phyloP scores from a whole-genome alignment of 1,139 yeast species.

The Taphrina communis region DNA sequence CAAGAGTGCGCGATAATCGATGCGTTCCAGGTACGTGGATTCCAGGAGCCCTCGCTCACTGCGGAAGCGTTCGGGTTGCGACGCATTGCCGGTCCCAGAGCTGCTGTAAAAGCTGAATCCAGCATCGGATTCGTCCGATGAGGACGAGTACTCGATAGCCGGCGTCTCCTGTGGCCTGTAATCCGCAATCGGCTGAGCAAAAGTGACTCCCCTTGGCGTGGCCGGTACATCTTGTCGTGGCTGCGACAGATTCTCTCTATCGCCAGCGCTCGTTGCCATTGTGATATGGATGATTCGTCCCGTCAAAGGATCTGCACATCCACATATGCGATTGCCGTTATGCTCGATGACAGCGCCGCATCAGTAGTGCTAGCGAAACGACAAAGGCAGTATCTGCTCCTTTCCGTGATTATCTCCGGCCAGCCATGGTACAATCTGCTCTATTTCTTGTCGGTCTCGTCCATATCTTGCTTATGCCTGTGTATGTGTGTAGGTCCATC shows the following conservation, averaged over 20 bases:
- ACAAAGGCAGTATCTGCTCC: no score
- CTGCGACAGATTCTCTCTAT: no score
- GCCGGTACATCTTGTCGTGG: neutral
- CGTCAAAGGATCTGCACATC: neutral
- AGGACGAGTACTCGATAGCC: neutral
- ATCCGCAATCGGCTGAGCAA: conserved; percentile 16
- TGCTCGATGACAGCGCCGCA: no score
- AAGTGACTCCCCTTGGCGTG: conserved; percentile 12
- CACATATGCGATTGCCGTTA: no score
- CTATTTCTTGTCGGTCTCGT: no score
- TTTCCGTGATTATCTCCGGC: no score
- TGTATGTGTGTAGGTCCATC: neutral
- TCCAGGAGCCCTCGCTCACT: conserved; percentile 9
- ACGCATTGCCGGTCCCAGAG: neutral
- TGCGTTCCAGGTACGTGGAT: conserved; percentile 22
- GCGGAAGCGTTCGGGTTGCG: neutral
- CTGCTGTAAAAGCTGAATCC: neutral
- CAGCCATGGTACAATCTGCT: no score
- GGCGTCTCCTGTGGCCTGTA: neutral
- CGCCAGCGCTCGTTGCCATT: neutral
- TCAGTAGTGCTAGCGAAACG: no score
- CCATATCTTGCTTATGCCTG: neutral
- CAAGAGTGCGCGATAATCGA: conserved; percentile 16
- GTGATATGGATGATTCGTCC: neutral
- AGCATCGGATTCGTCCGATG: conserved; percentile 8